These are phyloP conservation scores for Colletotrichum sublineola DNA, from an alignment of 2,329 filamentous ascomycete genomes.

Conservation along the genomic window DNA sequence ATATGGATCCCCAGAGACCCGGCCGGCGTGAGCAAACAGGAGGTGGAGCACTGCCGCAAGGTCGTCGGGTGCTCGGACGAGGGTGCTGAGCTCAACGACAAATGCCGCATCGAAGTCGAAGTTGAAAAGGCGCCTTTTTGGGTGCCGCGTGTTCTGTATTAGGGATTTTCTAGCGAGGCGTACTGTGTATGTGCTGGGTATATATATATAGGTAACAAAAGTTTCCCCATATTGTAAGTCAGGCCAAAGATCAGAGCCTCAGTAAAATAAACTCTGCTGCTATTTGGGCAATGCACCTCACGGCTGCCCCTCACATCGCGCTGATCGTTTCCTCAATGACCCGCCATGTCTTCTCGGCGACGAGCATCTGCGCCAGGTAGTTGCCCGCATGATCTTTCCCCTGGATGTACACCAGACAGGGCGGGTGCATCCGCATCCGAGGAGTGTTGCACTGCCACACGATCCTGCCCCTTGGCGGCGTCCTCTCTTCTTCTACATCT, in stretches of 20 bases:
- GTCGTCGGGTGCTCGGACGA: conserved; percentile 79
- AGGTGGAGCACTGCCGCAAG: conserved; percentile 71
- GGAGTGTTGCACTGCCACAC: conserved; percentile 36
- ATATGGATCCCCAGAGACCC: conserved; percentile 84
- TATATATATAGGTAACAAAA: not conserved
- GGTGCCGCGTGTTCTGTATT: conserved; percentile 40
- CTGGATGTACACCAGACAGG: conserved; percentile 31
- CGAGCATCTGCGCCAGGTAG: conserved; percentile 36
- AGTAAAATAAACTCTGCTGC: too few species aligned
- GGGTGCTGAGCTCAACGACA: conserved; percentile 77
- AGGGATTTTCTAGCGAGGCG: conserved; percentile 5
- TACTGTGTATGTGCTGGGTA: not conserved
- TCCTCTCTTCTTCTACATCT: not conserved
- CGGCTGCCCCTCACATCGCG: not conserved
- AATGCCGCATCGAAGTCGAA: conserved; percentile 52
- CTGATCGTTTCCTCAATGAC: conserved; percentile 14
- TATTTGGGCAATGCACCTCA: not conserved
- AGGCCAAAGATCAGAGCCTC: not conserved
- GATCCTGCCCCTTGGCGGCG: conserved; percentile 30
- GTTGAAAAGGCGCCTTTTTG: conserved; percentile 42
- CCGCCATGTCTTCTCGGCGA: conserved; percentile 28
- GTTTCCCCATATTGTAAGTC: not conserved
- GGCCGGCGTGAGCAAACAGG: conserved; percentile 77
- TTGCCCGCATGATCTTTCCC: conserved; percentile 31
- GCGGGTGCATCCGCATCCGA: conserved; percentile 26